These are phyloP conservation scores for Albophoma yamanashiensis DNA, from an alignment of 2,329 filamentous ascomycete genomes.

Conservation along the genomic window DNA sequence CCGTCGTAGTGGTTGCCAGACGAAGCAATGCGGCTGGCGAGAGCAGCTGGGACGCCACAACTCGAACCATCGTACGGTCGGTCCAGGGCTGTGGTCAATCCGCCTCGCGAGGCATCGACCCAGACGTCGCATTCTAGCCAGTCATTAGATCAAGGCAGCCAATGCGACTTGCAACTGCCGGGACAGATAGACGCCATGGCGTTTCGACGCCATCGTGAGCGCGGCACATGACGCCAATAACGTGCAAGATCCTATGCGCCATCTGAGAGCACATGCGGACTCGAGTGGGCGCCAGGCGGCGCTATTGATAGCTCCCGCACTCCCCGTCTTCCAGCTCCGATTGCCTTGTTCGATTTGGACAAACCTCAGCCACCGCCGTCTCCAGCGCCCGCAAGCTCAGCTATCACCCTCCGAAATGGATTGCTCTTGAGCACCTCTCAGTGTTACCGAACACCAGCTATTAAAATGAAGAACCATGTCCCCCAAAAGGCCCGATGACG, in stretches of 20 bases:
- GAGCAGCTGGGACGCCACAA: neutral
- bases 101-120: neutral
- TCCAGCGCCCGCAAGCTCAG: neutral
- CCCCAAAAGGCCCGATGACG: neutral
- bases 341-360: neutral
- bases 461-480: neutral
- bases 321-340: neutral
- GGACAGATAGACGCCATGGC: neutral
- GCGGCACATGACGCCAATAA: neutral
- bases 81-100: neutral
- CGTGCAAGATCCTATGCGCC: neutral
- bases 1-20: neutral
- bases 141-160: neutral
- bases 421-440: too few relatives aligned
- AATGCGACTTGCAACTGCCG: neutral
- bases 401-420: neutral
- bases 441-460: too few relatives aligned
- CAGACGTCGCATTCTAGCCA: neutral
- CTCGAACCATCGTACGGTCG: neutral
- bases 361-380: neutral
- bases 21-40: neutral
- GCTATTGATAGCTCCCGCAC: neutral
- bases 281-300: neutral
- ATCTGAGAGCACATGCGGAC: neutral
- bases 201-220: neutral